Evolutionary conservation across 140 eudicot species (phyloP), one percentile per base, ranked within the genome.

Genomic region (Artemisia princeps): DNA sequence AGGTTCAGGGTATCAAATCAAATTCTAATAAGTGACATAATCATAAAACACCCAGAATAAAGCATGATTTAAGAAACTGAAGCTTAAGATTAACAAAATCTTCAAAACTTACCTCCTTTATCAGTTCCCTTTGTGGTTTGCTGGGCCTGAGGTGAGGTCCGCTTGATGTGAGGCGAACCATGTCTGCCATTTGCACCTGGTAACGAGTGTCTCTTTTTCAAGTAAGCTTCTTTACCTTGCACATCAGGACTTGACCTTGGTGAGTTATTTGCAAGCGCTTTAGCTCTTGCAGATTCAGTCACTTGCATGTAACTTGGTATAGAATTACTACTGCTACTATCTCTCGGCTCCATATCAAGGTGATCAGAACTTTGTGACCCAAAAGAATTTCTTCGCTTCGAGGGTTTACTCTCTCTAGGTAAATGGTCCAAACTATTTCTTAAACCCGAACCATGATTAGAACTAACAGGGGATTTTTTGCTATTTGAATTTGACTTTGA

Each of bases 261-360:
- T 0, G 97, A 89, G 72, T 61, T 67, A 80, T 72, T 78, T n/a
- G 85, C 72, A 54, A 64, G 70, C 52, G 89, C 92, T 75, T 89
- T 89, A 13, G 87, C 86, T 72, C 75, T 82, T 28, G 95, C 97
- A 13, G 97, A 89, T 70, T 89, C 84, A 2, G 97, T 89, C 10
- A 87, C 85, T 68, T 89, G 95, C 97, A 89, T 89, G 68, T 89
- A 89, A 74, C 92, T 86, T 46, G 95, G 97, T 58, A 89, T 45
- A 76, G 81, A 70, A 30, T 24, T 84, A 63, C 89, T 84, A 54
- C 80, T 71, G 73, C 85, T 77, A 28, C 87, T 84, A 63, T 86
- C 97, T 72, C 95, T 80, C 11, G 89, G 87, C 58, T 86, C 97
- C 53, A 80, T 85, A 62, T 86, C 95, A 53, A 58, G 75, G 1